Conservation (phyloP, 352 stramenopile species). For the Globisporangium cystogenes region DNA sequence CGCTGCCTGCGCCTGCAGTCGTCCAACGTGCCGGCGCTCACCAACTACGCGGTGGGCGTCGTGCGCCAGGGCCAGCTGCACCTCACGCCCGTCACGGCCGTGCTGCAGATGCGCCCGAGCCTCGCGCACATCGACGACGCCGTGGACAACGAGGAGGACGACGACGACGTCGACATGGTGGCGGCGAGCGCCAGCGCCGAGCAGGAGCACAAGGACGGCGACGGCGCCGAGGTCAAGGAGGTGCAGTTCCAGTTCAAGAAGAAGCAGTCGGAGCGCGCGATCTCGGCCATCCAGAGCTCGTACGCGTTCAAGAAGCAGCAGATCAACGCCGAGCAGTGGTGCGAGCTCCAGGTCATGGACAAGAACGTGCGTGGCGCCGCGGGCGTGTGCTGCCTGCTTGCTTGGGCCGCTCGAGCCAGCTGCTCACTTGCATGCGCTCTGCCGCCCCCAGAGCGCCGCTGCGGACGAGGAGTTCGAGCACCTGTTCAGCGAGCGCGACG, state of each 20-base stretch:
- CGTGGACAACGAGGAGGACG: constrained; percentile 55
- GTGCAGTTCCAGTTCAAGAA: constrained; percentile 88
- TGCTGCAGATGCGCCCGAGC: constrained; percentile 83
- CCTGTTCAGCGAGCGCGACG: constrained; percentile 78
- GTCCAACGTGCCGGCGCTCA: constrained; percentile 50
- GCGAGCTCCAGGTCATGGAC: constrained; percentile 63
- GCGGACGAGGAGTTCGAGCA: constrained; percentile 77
- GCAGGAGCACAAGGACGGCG: constrained; percentile 40
- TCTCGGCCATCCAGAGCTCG: constrained; percentile 78
- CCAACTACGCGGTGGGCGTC: constrained; percentile 74
- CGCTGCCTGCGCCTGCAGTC: constrained; percentile 65
- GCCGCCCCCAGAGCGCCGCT: constrained; percentile 13
- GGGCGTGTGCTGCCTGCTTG: too few relatives aligned
- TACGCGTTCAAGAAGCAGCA: constrained; percentile 82
- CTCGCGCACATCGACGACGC: constrained; percentile 75
- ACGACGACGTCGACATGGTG: constrained; percentile 40
- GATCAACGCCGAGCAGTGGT: constrained; percentile 76
- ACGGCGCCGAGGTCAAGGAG: constrained; percentile 57
- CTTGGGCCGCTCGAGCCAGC: too few relatives aligned
- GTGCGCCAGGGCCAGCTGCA: constrained; percentile 81
- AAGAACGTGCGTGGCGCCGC: constrained; percentile 48
- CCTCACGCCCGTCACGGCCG: constrained; percentile 53
- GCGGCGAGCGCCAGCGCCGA: constrained; percentile 2
- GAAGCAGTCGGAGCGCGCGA: constrained; percentile 74
- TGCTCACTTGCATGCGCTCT: neutral